Evolutionary conservation across 2,329 filamentous ascomycete species (phyloP).

Genomic region (Calcarisporium arbuscula): DNA sequence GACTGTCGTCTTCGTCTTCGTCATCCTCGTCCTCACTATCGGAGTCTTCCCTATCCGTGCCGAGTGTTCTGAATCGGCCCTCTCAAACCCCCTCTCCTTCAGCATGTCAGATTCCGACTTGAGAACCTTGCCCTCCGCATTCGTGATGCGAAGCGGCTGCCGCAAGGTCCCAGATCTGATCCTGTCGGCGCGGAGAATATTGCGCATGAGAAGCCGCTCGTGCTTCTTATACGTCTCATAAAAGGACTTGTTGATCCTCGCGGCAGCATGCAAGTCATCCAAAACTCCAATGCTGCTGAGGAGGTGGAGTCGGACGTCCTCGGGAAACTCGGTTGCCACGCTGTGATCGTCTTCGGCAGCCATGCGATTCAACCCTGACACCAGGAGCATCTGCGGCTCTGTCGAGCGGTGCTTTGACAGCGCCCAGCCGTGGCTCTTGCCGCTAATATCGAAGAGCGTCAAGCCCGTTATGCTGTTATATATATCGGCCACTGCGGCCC

Average conservation of each 20-base stretch:
- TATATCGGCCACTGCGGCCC: constrained; percentile 41
- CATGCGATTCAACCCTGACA: constrained; percentile 23
- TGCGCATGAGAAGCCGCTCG: constrained; percentile 32
- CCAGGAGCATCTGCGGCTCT: constrained; percentile 28
- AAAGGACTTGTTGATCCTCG: constrained; percentile 35
- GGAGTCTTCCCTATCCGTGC: no score
- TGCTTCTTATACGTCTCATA: constrained; percentile 40
- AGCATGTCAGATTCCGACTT: constrained; percentile 23
- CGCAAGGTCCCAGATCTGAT: constrained; percentile 12
- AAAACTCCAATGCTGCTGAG: constrained; percentile 32
- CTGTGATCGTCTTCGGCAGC: constrained; percentile 25
- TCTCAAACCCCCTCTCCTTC: constrained; percentile 20
- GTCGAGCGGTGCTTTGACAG: constrained; percentile 32
- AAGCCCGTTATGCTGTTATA: constrained; percentile 44
- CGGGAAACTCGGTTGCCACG: constrained; percentile 26
- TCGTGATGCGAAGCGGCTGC: constrained; percentile 16
- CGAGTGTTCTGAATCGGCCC: constrained; percentile 22
- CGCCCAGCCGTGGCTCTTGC: constrained; percentile 42
- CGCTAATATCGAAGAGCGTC: constrained; percentile 42
- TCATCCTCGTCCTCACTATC: constrained; percentile 22
- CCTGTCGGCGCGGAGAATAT: constrained; percentile 24
- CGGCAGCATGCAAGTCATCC: constrained; percentile 35
- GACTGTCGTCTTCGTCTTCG: constrained; percentile 14
- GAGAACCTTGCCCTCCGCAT: constrained; percentile 27
- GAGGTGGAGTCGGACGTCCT: constrained; percentile 32